Base-by-base conservation (phyloP, 805 yeast species). In the Scheffersomyces ergatensis region DNA sequence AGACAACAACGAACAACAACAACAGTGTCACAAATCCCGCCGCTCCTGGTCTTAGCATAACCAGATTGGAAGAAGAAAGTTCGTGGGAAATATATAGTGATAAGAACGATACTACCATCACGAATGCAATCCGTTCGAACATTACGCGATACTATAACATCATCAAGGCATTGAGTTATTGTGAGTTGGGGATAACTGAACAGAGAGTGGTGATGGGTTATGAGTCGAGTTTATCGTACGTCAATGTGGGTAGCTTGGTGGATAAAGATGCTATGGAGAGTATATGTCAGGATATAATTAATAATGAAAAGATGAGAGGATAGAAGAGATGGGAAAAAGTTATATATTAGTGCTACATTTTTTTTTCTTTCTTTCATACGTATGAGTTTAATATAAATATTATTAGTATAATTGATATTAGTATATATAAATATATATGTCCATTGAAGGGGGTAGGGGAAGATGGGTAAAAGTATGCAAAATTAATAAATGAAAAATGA, bases 41-140 rank as follows among this genome's bases (percentile, higher is more conserved):
- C 1, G 45, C 56, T 5, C 47, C 58, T 15, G 65, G 59, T 50
- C 79, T 79, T 7, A 72, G 87, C 2, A 86, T 92, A 38, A 89
- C 97, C 11, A 75, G 96, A 50, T 67, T 93, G 36, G 97, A 90
- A 58, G 93, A 87, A 60, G 97, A 90, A 55, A 83, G 95, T 21
- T 85, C 97, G 1, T 83, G 95, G 93, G 96, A 90, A 58, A 92
- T 93, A 31, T 93, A 93, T 66, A 82, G 92, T 38, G 98, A 95
- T 63, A 76, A 77, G 44, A 95, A 93, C 58, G 96, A 89, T 47
- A 64, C 66, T 16, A 54, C 63, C n/a, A 82, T 93, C 16, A 67
- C 85, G 5, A 63, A 72, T 21, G 69, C 77, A 14, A 72, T 80
- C 14, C 78, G 92, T 49, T 78, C 76, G 45, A 84, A 89, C 6